These are phyloP conservation scores for Toxicodendron radicans DNA, from an alignment of 345 rosid genomes.

Conservation along the genomic window DNA sequence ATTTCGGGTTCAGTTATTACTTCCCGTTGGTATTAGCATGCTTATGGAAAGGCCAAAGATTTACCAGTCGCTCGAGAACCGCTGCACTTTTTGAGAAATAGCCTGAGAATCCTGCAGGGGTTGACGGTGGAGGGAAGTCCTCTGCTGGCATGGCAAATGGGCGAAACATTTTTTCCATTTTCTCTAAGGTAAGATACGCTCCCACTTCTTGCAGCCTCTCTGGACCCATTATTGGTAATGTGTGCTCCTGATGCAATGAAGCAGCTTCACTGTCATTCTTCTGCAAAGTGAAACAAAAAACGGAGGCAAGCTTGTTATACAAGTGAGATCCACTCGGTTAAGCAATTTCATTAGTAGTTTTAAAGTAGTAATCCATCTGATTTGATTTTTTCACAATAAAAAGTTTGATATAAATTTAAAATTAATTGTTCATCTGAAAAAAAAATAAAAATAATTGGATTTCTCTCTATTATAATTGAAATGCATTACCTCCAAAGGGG, in stretches of 20 bases:
- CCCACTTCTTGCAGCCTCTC: slow-evolving; percentile 94
- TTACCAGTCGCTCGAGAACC: slow-evolving; percentile 78
- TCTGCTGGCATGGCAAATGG: slow-evolving; percentile 98
- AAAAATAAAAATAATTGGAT: too few species aligned
- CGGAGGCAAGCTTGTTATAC: background rate
- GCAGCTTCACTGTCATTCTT: slow-evolving; percentile 65
- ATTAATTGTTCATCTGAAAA: too few species aligned
- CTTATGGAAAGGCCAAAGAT: slow-evolving; percentile 78
- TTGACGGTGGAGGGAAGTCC: slow-evolving; percentile 92
- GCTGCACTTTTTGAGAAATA: slow-evolving; percentile 93
- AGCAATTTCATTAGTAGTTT: background rate
- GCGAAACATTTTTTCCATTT: slow-evolving; percentile 91
- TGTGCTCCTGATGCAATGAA: slow-evolving; percentile 86
- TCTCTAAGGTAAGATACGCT: slow-evolving; percentile 80
- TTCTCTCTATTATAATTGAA: too few species aligned
- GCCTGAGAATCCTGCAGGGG: slow-evolving; percentile 92
- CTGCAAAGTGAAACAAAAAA: slow-evolving; percentile 33
- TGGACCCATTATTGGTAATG: slow-evolving; percentile 96
- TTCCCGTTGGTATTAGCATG: slow-evolving; percentile 42
- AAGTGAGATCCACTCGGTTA: background rate
- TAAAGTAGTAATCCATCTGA: too few species aligned
- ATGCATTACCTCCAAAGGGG: slow-evolving; percentile 78
- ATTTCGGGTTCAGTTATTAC: slow-evolving; percentile 24
- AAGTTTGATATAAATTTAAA: too few species aligned
- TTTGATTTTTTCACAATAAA: too few species aligned